Conservation (phyloP, 768 basidiomycete genomes). For the Udeniomyces megalosporus region DNA sequence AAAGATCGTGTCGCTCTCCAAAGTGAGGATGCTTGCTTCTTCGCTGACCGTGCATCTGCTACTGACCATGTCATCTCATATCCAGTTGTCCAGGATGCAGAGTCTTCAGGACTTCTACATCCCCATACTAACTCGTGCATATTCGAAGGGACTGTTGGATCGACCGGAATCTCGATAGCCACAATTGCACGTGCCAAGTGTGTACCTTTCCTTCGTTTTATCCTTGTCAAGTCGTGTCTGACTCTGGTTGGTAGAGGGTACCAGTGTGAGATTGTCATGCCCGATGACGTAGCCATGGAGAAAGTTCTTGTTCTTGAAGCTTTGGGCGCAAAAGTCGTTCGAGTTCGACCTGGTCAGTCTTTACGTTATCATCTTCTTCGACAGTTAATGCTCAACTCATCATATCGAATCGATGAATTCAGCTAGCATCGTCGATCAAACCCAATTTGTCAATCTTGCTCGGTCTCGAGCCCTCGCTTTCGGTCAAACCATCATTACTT, state of each 20-base stretch:
- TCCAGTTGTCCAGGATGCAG: slow-evolving; percentile 86
- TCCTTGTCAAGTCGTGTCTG: not conserved
- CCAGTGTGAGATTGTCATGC: slow-evolving; percentile 75
- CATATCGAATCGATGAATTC: not conserved
- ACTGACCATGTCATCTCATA: not conserved
- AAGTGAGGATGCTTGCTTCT: slow-evolving; percentile 38
- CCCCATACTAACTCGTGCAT: slow-evolving; percentile 81
- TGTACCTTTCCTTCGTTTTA: slow-evolving; percentile 18
- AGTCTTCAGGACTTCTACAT: slow-evolving; percentile 58
- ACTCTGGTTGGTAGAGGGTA: slow-evolving; percentile 50
- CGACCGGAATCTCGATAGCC: slow-evolving; percentile 89
- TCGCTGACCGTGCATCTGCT: not conserved
- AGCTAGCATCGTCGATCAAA: slow-evolving; percentile 85
- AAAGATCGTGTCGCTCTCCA: slow-evolving; percentile 93
- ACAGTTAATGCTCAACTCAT: too few species aligned
- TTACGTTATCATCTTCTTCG: too few species aligned
- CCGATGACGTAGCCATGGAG: slow-evolving; percentile 72
- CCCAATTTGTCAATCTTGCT: slow-evolving; percentile 75
- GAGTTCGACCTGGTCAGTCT: slow-evolving; percentile 46
- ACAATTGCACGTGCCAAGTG: slow-evolving; percentile 78
- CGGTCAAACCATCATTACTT: slow-evolving; percentile 34
- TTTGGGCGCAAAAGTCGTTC: slow-evolving; percentile 75
- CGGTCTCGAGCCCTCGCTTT: slow-evolving; percentile 60
- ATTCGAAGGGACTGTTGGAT: slow-evolving; percentile 90
- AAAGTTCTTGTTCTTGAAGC: slow-evolving; percentile 70